These are phyloP conservation scores for Saccharomycopsis sp. DNA, from an alignment of 805 yeast genomes.

Conservation along the genomic window DNA sequence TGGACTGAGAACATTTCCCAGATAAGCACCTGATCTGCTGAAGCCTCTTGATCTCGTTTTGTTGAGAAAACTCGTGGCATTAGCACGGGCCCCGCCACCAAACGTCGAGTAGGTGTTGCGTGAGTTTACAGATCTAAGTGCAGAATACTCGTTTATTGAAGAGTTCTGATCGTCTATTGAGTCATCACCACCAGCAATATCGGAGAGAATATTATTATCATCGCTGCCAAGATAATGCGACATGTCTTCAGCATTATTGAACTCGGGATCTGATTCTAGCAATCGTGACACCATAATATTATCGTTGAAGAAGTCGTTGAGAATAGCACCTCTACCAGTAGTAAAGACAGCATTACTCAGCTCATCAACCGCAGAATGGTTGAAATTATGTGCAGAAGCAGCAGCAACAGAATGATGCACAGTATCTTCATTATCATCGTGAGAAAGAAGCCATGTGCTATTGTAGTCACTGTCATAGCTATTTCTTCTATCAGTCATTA, in stretches of 20 bases:
- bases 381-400: constrained; percentile 7
- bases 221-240: constrained; percentile 1
- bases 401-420: background rate
- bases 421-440: background rate
- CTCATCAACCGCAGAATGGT: constrained; percentile 8
- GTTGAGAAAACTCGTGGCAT: background rate
- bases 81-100: constrained; percentile 3
- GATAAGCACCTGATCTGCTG: background rate
- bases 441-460: background rate
- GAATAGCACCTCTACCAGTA: constrained; percentile 7
- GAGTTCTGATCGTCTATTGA: constrained; percentile 2
- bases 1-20: constrained; percentile 1
- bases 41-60: constrained; percentile 9
- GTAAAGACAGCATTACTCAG: constrained; percentile 5
- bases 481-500: background rate
- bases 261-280: constrained; percentile 8
- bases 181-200: background rate
- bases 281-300: constrained; percentile 1
- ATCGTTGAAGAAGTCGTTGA: background rate
- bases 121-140: constrained; percentile 11
- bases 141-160: constrained; percentile 10
- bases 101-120: constrained; percentile 17
- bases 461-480: background rate
- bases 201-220: background rate
- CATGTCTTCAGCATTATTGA: constrained; percentile 14